These are phyloP conservation scores for Diaporthe humulicola DNA, from an alignment of 2,329 filamentous ascomycete genomes.

Conservation along the genomic window DNA sequence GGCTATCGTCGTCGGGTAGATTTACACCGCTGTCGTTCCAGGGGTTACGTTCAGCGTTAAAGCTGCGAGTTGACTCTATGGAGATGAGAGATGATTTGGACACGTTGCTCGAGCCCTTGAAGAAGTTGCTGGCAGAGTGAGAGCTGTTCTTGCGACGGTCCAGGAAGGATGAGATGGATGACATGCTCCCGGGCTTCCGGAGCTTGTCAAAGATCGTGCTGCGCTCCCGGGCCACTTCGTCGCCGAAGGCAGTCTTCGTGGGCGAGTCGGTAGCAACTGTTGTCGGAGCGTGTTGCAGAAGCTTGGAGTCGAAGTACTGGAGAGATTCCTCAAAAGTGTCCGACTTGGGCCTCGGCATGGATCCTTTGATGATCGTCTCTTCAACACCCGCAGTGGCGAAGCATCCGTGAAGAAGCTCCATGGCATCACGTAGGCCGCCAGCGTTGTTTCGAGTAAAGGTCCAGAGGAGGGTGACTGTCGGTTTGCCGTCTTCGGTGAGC, in stretches of 20 bases:
- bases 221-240: conserved; percentile 83
- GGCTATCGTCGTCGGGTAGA: conserved; percentile 86
- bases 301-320: conserved; percentile 96
- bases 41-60: conserved; percentile 91
- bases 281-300: conserved; percentile 91
- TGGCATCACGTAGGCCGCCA: conserved; percentile 93
- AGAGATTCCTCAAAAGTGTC: conserved; percentile 98
- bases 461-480: conserved; percentile 76
- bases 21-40: conserved; percentile 99
- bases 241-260: conserved; percentile 85
- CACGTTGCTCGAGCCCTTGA: conserved; percentile 91
- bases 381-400: conserved; percentile 93
- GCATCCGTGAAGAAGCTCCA: conserved; percentile 90
- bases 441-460: conserved; percentile 97
- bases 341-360: conserved; percentile 98
- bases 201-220: conserved; percentile 91
- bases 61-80: conserved; percentile 93
- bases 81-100: conserved; percentile 97
- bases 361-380: conserved; percentile 86
- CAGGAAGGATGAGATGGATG: conserved; percentile 94
- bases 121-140: conserved; percentile 85
- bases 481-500: conserved; percentile 67
- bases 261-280: conserved; percentile 88
- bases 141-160: conserved; percentile 95
- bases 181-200: conserved; percentile 94